Conservation (phyloP, 1,284 basidiomycete genomes). For the Kwoniella shivajii region DNA sequence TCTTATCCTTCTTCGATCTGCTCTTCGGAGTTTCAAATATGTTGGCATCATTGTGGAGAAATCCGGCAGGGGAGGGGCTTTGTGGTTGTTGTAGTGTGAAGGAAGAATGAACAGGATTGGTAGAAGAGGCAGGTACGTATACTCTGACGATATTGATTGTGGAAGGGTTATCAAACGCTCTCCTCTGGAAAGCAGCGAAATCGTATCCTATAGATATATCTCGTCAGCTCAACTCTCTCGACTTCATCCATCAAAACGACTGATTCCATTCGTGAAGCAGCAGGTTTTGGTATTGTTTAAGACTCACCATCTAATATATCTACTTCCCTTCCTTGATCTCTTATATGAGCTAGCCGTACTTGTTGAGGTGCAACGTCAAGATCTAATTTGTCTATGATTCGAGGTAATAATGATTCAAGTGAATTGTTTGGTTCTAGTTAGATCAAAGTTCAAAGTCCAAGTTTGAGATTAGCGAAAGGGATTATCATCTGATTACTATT, state of each 20-base stretch:
- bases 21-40: conserved; percentile 3
- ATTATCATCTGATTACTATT: no score
- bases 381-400: conserved; percentile 9
- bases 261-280: no score
- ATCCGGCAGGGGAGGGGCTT: not conserved
- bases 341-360: conserved; percentile 31
- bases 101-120: not conserved
- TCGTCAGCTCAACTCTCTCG: not conserved
- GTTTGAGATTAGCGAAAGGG: no score
- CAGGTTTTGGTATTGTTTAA: no score
- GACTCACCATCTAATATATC: conserved; percentile 40
- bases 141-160: conserved; percentile 17
- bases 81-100: not conserved
- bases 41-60: not conserved
- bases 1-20: conserved; percentile 5
- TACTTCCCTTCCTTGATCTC: conserved; percentile 30
- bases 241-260: no score
- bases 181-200: conserved; percentile 29
- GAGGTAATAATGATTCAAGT: conserved; percentile 5
- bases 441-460: not conserved
- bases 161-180: conserved; percentile 24
- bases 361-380: conserved; percentile 9
- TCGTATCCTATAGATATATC: conserved; percentile 29
- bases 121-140: conserved; percentile 12
- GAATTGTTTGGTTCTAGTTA: conserved; percentile 5